Evolutionary conservation across 306 rosid genomes (phyloP).

Genomic region (Ceratonia siliqua): DNA sequence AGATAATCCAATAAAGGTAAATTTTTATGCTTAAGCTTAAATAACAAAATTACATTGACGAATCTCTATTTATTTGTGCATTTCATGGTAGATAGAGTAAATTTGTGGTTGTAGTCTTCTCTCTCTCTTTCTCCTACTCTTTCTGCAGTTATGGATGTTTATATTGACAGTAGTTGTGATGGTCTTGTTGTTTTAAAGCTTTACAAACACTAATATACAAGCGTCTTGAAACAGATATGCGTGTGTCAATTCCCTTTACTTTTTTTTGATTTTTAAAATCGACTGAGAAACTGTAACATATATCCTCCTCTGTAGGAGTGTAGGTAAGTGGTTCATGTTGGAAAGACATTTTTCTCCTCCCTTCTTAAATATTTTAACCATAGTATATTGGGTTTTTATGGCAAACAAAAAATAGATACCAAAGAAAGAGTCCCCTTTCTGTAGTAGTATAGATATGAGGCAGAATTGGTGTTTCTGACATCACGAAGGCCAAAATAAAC

Average conservation of each 20-base stretch:
- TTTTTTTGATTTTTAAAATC: slow-evolving; percentile 19
- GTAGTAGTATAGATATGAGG: neutral
- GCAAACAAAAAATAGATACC: neutral
- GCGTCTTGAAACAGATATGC: neutral
- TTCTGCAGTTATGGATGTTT: slow-evolving; percentile 2
- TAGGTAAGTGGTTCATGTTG: too few species aligned
- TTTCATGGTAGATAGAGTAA: neutral
- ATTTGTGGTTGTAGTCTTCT: slow-evolving; percentile 1
- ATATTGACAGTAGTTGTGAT: too few species aligned
- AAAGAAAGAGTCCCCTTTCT: neutral
- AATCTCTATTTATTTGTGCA: neutral
- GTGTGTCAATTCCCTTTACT: neutral
- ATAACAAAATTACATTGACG: slow-evolving; percentile 17
- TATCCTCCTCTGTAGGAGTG: too few species aligned
- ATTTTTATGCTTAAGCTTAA: slow-evolving; percentile 17
- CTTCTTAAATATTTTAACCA: too few species aligned
- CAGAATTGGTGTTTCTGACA: neutral
- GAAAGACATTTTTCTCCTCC: too few species aligned
- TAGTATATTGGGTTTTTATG: slow-evolving; percentile 4
- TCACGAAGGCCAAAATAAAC: neutral
- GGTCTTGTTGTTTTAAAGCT: too few species aligned
- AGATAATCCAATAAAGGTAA: slow-evolving; percentile 94
- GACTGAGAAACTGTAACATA: slow-evolving; percentile 1
- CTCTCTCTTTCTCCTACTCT: slow-evolving; percentile 4
- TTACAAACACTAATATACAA: neutral